Conservation (phyloP, 305 asterid species). For the Fraxinus paxiana region DNA sequence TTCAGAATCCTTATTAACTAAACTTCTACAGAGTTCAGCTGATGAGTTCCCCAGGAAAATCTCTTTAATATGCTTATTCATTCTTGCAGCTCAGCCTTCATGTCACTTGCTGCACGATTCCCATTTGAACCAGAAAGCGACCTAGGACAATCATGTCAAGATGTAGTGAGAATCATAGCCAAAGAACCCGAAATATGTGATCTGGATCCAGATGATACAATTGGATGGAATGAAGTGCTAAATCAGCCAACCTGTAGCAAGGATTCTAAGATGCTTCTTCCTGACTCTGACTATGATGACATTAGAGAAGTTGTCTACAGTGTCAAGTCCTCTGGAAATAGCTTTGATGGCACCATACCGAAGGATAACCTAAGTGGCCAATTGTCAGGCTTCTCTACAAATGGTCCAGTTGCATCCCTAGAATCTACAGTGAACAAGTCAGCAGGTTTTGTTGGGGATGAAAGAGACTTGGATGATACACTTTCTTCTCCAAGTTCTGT, state of each 20-base stretch:
- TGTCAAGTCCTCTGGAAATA: slow-evolving; percentile 29
- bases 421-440: slow-evolving; percentile 40
- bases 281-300: slow-evolving; percentile 32
- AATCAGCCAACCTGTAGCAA: slow-evolving; percentile 33
- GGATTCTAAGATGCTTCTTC: slow-evolving; percentile 33
- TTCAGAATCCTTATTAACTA: neutral
- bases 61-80: slow-evolving; percentile 8
- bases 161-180: slow-evolving; percentile 29
- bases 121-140: slow-evolving; percentile 40
- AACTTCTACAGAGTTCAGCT: slow-evolving; percentile 15
- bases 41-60: neutral
- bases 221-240: slow-evolving; percentile 36
- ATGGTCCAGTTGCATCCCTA: slow-evolving; percentile 35
- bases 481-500: slow-evolving; percentile 66
- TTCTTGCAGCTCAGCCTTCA: slow-evolving; percentile 85
- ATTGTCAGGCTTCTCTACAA: slow-evolving; percentile 35
- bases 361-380: slow-evolving; percentile 33
- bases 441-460: slow-evolving; percentile 38
- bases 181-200: slow-evolving; percentile 48
- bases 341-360: slow-evolving; percentile 28
- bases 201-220: slow-evolving; percentile 41
- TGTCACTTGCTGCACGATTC: slow-evolving; percentile 77
- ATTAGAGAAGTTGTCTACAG: slow-evolving; percentile 32
- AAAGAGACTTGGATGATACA: slow-evolving; percentile 52
- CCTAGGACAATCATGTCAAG: slow-evolving; percentile 35